Conservation (phyloP, 768 basidiomycete genomes). For the Gymnopilus dilepis region DNA sequence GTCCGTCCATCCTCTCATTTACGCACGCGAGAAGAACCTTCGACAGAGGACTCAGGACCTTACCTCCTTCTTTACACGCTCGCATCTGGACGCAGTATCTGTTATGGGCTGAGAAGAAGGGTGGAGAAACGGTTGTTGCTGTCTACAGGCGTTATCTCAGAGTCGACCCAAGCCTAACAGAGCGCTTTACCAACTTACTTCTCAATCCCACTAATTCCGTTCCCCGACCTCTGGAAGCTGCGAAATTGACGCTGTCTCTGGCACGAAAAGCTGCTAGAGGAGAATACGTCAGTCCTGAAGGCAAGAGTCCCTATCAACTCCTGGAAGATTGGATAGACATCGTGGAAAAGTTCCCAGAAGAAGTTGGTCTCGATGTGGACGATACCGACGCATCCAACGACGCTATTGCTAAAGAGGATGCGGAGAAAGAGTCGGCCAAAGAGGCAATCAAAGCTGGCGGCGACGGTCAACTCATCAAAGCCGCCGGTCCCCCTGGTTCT, state of each 20-base stretch:
- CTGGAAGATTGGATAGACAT: constrained; percentile 92
- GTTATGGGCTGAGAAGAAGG: constrained; percentile 85
- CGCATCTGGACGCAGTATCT: constrained; percentile 95
- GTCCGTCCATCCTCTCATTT: constrained; percentile 82
- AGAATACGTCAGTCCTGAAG: constrained; percentile 85
- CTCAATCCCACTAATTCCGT: constrained; percentile 59
- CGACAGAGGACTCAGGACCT: constrained; percentile 91
- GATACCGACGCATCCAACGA: constrained; percentile 68
- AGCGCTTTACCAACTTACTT: constrained; percentile 74
- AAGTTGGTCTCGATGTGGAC: constrained; percentile 87
- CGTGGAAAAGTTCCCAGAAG: constrained; percentile 88
- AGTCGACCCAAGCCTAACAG: constrained; percentile 81
- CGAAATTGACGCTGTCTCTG: constrained; percentile 85
- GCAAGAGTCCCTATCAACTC: constrained; percentile 94
- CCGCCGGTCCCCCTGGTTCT: constrained; percentile 68
- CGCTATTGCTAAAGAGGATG: constrained; percentile 52
- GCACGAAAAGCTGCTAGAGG: constrained; percentile 85
- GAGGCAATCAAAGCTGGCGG: constrained; percentile 31
- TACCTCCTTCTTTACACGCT: constrained; percentile 90
- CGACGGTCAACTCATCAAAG: constrained; percentile 69
- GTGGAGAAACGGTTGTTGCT: constrained; percentile 76
- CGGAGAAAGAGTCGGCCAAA: constrained; percentile 43
- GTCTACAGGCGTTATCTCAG: constrained; percentile 90
- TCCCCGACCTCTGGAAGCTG: constrained; percentile 89
- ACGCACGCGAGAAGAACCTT: constrained; percentile 94